A percentile compares a stretch with the other conserved stretches of the same genome.
Evolutionary conservation across 345 rosid genomes (phyloP).

Genomic region (Sisymbrium irio): DNA sequence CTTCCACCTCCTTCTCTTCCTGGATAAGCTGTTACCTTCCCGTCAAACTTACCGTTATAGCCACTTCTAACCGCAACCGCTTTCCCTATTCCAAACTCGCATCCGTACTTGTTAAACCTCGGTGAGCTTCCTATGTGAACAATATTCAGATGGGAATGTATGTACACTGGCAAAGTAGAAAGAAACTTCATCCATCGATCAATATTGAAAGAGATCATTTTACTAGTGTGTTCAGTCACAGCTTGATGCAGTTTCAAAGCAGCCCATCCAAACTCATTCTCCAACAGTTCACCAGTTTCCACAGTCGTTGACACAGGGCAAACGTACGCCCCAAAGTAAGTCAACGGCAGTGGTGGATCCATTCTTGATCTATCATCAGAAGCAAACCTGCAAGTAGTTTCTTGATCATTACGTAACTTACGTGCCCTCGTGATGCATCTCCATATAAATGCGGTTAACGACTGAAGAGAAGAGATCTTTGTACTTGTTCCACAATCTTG

Average conservation of each 20-base stretch:
- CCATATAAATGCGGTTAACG: constrained; percentile 61
- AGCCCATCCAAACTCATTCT: constrained; percentile 54
- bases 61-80: constrained; percentile 67
- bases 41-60: constrained; percentile 57
- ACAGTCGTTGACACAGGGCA: constrained; percentile 24
- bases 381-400: constrained; percentile 48
- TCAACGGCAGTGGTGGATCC: constrained; percentile 42
- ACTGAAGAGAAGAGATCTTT: constrained; percentile 64
- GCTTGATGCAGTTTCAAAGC: constrained; percentile 58
- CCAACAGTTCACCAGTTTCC: constrained; percentile 45
- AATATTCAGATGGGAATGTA: neutral
- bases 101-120: constrained; percentile 63
- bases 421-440: constrained; percentile 54
- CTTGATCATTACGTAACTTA: constrained; percentile 29
- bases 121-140: constrained; percentile 78
- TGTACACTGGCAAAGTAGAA: neutral
- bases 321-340: constrained; percentile 61
- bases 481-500: constrained; percentile 35
- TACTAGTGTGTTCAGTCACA: constrained; percentile 37
- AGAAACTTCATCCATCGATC: neutral
- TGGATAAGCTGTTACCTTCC: constrained; percentile 50
- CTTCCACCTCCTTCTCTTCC: constrained; percentile 66
- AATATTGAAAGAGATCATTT: constrained; percentile 10
- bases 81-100: constrained; percentile 72
- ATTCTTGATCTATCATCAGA: constrained; percentile 47